Conservation (phyloP, 768 basidiomycete species). For the Favolaschia claudopus region DNA sequence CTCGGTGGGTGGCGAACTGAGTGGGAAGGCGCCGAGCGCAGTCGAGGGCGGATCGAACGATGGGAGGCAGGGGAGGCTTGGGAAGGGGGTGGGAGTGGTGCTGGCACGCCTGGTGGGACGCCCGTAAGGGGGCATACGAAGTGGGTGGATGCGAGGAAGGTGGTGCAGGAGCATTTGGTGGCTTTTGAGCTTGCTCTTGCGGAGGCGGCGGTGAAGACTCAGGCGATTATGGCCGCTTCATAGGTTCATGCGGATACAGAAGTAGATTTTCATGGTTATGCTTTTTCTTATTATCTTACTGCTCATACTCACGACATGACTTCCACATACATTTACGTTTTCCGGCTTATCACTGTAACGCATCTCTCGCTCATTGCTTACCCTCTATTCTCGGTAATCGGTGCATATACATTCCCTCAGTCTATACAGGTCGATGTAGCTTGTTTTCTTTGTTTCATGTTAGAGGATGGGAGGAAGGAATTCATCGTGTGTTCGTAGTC, state of each 20-base stretch:
- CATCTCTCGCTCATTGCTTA: too few relatives aligned
- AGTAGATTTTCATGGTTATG: too few relatives aligned
- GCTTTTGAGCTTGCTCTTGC: constrained; percentile 77
- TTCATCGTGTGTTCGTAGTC: too few relatives aligned
- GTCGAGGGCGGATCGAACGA: constrained; percentile 74
- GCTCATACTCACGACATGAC: too few relatives aligned
- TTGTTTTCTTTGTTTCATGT: too few relatives aligned
- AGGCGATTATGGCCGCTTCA: constrained; percentile 83
- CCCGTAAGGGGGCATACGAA: constrained; percentile 44
- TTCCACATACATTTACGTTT: too few relatives aligned
- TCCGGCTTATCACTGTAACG: too few relatives aligned
- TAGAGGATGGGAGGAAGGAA: too few relatives aligned
- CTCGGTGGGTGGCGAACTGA: constrained; percentile 82
- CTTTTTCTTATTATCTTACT: not conserved
- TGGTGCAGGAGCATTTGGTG: constrained; percentile 80
- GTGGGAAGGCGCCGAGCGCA: constrained; percentile 86
- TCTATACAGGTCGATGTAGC: too few relatives aligned
- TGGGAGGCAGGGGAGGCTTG: constrained; percentile 77
- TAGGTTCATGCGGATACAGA: too few relatives aligned
- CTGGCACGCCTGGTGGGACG: constrained; percentile 30
- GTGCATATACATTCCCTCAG: too few relatives aligned
- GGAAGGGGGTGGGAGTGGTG: constrained; percentile 40
- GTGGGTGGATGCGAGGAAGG: constrained; percentile 69
- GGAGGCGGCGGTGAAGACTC: constrained; percentile 79
- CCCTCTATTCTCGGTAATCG: too few relatives aligned